Evolutionary conservation across 805 yeast species (phyloP).

Genomic region (Starmerella bombicola): DNA sequence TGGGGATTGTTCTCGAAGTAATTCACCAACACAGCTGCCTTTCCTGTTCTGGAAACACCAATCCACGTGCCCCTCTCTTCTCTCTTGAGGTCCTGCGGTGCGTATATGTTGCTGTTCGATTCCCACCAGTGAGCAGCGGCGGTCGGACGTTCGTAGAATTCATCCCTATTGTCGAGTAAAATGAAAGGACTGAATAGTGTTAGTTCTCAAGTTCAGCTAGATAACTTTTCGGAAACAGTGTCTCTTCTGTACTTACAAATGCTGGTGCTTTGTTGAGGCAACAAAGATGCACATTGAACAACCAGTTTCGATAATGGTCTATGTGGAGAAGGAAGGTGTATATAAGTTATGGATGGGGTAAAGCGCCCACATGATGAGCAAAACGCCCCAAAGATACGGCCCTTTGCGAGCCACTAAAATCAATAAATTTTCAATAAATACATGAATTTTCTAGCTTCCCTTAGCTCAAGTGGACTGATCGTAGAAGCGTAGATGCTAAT

Average conservation of each 20-base stretch:
- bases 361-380: too few relatives aligned
- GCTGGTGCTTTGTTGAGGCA: constrained; percentile 54
- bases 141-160: constrained; percentile 64
- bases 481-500: too few relatives aligned
- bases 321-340: too few relatives aligned
- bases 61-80: constrained; percentile 85
- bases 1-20: constrained; percentile 39
- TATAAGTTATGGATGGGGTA: too few relatives aligned
- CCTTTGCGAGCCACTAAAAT: too few relatives aligned
- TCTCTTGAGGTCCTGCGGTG: constrained; percentile 65
- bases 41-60: constrained; percentile 52
- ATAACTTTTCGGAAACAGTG: background rate
- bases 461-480: too few relatives aligned
- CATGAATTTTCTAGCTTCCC: too few relatives aligned
- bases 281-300: constrained; percentile 73
- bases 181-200: constrained; percentile 42
- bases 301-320: too few relatives aligned
- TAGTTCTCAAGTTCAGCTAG: background rate
- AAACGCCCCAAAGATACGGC: too few relatives aligned
- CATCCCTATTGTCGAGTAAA: constrained; percentile 77
- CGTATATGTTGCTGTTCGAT: constrained; percentile 35
- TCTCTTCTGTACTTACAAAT: constrained; percentile 34
- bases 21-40: constrained; percentile 64
- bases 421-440: too few relatives aligned
- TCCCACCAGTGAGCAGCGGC: constrained; percentile 38